phyloP scores from a whole-genome alignment of 208 protist species.

The Trypanosoma melophagium region DNA sequence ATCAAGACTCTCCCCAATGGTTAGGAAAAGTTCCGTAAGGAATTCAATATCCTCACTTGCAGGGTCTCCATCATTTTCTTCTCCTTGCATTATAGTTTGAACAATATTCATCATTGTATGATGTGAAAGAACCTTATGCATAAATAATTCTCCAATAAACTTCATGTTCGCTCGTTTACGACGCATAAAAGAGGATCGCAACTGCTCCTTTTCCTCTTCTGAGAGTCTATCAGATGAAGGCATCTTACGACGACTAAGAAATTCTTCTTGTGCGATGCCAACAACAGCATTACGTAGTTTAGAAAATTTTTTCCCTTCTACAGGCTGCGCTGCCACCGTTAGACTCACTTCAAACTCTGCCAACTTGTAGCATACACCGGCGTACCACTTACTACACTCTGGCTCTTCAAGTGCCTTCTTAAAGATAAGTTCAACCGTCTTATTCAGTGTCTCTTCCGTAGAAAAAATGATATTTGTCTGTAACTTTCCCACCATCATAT shows the following conservation, averaged over 20 bases:
- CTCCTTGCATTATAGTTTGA: constrained; percentile 50
- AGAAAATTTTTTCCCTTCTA: constrained; percentile 43
- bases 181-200: constrained; percentile 65
- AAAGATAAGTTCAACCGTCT: constrained; percentile 76
- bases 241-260: constrained; percentile 39
- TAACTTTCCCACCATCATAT: constrained; percentile 59
- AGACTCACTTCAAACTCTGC: constrained; percentile 72
- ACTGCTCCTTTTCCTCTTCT: constrained; percentile 68
- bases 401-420: constrained; percentile 86
- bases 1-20: constrained; percentile 73
- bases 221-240: constrained; percentile 32
- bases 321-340: constrained; percentile 8
- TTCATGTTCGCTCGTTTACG: constrained; percentile 87
- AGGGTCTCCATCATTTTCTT: constrained; percentile 46
- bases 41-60: constrained; percentile 80
- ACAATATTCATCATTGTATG: constrained; percentile 74
- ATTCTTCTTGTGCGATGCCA: constrained; percentile 55
- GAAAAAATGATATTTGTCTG: constrained; percentile 67
- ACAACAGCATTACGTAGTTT: constrained; percentile 78
- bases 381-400: constrained; percentile 82
- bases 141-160: constrained; percentile 86
- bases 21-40: constrained; percentile 70
- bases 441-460: constrained; percentile 50
- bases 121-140: constrained; percentile 68
- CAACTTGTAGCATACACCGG: constrained; percentile 72